Evolutionary conservation across 441 rosid species (phyloP).

Genomic region (Populus trichocarpa): DNA sequence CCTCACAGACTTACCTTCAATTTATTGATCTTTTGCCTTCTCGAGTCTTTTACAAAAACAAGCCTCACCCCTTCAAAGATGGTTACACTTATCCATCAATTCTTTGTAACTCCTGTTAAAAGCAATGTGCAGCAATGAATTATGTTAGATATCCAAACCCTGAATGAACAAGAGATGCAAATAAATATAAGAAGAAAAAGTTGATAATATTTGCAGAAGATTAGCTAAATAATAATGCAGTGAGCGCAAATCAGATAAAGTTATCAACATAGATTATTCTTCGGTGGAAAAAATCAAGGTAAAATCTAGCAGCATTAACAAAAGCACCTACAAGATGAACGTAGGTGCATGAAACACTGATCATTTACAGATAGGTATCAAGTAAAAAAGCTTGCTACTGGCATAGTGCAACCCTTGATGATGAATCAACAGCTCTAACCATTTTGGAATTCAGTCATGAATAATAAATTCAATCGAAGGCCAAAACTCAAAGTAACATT

Average conservation of each 20-base stretch:
- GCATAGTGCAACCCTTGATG: slow-evolving; percentile 1
- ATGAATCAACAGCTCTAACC: slow-evolving; percentile 3
- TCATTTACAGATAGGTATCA: not conserved
- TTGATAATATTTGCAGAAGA: not conserved
- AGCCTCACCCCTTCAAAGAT: slow-evolving; percentile 80
- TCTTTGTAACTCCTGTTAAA: slow-evolving; percentile 73
- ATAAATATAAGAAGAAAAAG: not conserved
- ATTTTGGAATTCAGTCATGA: not conserved
- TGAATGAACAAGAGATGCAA: not conserved
- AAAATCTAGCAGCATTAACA: not conserved
- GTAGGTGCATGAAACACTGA: not conserved
- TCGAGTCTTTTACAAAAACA: slow-evolving; percentile 59
- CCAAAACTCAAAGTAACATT: not conserved
- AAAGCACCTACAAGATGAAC: not conserved
- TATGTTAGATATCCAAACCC: not conserved
- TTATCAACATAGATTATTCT: not conserved
- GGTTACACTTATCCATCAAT: slow-evolving; percentile 81
- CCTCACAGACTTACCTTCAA: slow-evolving; percentile 44
- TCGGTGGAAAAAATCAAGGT: not conserved
- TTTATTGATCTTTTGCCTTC: slow-evolving; percentile 64
- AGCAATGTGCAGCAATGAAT: slow-evolving; percentile 6
- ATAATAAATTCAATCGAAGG: not conserved
- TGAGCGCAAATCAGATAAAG: not conserved
- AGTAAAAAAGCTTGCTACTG: not conserved
- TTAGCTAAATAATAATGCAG: not conserved